These are phyloP conservation scores for Dacryopinax primogenitus DNA, from an alignment of 768 basidiomycete species.

Conservation along the genomic window DNA sequence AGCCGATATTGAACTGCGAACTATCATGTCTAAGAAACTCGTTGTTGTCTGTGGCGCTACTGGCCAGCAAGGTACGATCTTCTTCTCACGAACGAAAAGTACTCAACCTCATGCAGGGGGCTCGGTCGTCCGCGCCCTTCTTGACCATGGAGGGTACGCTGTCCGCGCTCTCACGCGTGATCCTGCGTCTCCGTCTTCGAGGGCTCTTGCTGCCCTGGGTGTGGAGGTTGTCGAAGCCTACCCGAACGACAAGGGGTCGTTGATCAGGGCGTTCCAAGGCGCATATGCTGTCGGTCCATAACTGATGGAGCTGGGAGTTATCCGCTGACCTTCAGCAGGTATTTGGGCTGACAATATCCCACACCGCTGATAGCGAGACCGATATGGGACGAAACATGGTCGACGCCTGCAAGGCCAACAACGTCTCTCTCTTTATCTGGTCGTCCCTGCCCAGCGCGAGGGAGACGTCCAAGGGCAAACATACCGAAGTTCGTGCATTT, in stretches of 20 bases:
- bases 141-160: background rate
- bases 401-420: conserved; percentile 22
- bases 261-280: background rate
- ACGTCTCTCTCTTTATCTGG: conserved; percentile 22
- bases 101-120: too few species aligned
- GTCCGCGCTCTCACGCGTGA: background rate
- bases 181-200: background rate
- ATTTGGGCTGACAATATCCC: background rate
- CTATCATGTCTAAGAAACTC: conserved; percentile 9
- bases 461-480: background rate
- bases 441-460: conserved; percentile 3
- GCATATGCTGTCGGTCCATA: background rate
- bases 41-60: conserved; percentile 20
- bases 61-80: conserved; percentile 20
- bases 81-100: too few species aligned
- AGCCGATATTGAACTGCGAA: too few species aligned
- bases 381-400: conserved; percentile 20
- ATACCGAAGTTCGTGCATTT: background rate
- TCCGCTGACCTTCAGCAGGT: background rate
- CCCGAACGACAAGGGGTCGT: background rate
- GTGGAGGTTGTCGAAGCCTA: background rate
- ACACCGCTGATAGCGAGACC: background rate
- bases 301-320: background rate
- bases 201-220: background rate
- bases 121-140: background rate